Conservation (phyloP, 2,329 filamentous ascomycete genomes). For the Phyllosticta citriasiana region DNA sequence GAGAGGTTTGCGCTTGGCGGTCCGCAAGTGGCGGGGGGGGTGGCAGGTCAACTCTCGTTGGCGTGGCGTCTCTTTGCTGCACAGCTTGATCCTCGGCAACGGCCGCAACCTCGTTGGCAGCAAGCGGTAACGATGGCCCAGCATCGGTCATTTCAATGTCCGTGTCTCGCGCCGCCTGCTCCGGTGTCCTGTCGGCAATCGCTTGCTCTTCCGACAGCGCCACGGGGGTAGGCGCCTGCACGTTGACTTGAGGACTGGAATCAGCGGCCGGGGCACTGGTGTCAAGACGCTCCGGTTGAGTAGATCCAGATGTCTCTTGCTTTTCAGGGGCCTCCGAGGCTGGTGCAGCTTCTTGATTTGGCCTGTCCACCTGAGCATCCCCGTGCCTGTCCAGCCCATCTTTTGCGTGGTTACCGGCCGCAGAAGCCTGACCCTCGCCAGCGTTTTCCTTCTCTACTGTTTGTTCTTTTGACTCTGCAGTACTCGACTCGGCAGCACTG, state of each 20-base stretch:
- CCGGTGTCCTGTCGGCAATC: conserved; percentile 41
- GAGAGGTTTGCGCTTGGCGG: conserved; percentile 29
- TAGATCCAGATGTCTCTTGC: not conserved
- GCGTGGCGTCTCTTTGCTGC: conserved; percentile 18
- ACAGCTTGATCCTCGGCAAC: conserved; percentile 21
- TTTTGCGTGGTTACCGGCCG: not conserved
- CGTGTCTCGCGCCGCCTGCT: conserved; percentile 40
- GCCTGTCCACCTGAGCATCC: conserved; percentile 16
- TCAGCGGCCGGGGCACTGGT: conserved; percentile 15
- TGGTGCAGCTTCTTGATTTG: not conserved
- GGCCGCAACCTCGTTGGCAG: conserved; percentile 40
- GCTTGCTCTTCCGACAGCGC: conserved; percentile 29
- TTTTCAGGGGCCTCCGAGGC: conserved; percentile 14
- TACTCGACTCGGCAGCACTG: conserved; percentile 33
- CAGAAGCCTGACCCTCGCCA: conserved; percentile 13
- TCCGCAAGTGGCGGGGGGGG: conserved; percentile 45
- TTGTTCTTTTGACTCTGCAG: conserved; percentile 34
- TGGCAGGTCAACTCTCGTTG: conserved; percentile 41
- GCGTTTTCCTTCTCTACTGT: conserved; percentile 33
- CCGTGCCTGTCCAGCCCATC: conserved; percentile 13
- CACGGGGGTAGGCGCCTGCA: conserved; percentile 38
- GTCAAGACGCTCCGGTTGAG: conserved; percentile 23
- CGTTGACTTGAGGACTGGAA: conserved; percentile 27
- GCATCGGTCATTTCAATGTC: conserved; percentile 58
- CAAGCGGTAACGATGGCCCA: conserved; percentile 36